Evolutionary conservation across 441 rosid genomes (phyloP).

Genomic region (Manihot esculenta): DNA sequence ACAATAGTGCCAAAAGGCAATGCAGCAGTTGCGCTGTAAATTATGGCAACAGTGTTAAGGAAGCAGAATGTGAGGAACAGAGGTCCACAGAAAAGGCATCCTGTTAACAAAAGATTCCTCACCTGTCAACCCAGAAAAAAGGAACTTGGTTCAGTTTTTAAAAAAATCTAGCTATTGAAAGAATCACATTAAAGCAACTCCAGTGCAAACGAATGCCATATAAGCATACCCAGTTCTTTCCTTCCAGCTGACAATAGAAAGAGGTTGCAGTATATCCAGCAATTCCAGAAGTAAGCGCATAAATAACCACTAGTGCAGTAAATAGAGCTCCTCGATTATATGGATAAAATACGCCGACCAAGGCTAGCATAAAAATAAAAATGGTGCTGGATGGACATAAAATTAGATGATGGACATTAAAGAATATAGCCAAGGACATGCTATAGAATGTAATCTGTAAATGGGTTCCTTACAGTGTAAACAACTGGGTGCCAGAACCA

Average conservation of each 20-base stretch:
- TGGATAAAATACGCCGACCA: constrained; percentile 82
- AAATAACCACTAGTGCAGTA: constrained; percentile 74
- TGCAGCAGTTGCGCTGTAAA: constrained; percentile 74
- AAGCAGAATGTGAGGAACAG: constrained; percentile 76
- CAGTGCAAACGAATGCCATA: not conserved
- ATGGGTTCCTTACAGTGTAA: constrained; percentile 53
- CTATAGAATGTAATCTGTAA: not conserved
- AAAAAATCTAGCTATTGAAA: not conserved
- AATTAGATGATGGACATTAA: not conserved
- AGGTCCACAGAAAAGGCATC: constrained; percentile 81
- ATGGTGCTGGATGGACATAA: constrained; percentile 44
- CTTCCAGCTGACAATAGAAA: constrained; percentile 82
- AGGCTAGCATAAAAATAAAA: constrained; percentile 70
- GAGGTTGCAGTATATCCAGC: constrained; percentile 75
- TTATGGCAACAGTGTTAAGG: constrained; percentile 75
- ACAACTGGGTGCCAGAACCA: constrained; percentile 73
- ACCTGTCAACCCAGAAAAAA: constrained; percentile 41
- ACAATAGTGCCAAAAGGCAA: constrained; percentile 76
- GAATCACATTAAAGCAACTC: not conserved
- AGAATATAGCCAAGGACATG: not conserved
- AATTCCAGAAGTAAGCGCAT: constrained; percentile 75
- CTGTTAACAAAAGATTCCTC: constrained; percentile 65
- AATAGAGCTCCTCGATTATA: constrained; percentile 82
- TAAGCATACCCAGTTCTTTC: constrained; percentile 62
- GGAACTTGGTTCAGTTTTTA: not conserved